Base-by-base conservation (phyloP, 169 alveolate species). In the Sarcocystis neurona region DNA sequence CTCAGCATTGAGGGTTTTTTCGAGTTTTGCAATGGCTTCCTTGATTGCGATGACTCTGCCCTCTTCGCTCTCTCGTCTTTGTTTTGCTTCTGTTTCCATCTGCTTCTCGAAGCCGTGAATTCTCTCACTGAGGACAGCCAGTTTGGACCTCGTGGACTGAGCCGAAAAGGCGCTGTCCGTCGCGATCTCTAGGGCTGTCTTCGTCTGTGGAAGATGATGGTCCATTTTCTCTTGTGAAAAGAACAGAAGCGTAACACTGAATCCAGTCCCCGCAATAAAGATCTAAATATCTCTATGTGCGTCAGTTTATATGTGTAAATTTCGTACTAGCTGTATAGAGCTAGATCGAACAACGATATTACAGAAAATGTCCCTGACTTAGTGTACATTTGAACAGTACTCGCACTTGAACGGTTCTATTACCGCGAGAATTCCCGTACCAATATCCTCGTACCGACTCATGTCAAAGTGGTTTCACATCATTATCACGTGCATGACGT, bases 21-120 rank as follows among this genome's bases (percentile, higher is more conserved):
- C 93, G n/a, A 90, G 89, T 34, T 90, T 90, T 4, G 63, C 46
- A 70, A 90, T 60, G 41, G 84, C 84, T 37, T 90, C 93, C 46
- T 63, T 84, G 46, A 85, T 70, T 10, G 88, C 88, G 68, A 39
- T 47, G 10, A 85, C 30, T 2, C 91, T 58, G 43, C 79, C 18
- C 48, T 85, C 92, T 39, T 90, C 93, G 27, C 88, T 56, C 58
- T 90, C 93, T 30, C 93, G 12, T 43, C 93, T n/a, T 89, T 72
- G 84, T 20, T 43, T 43, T 0, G 91, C 79, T 84, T 90, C 93
- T 0, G 63, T 58, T 41, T 90, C 92, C 84, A 85, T 74, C 63
- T 75, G 88, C 66, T 46, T 43, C 85, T 90, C 93, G 47, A 90
- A 89, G 37, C 93, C 89, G 39, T 30, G 46, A 56, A 89, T 78